Percentiles rank a stretch among this genome's conserved stretches.
Conservation (phyloP, 768 basidiomycete genomes). For the Coprinopsis sp. region DNA sequence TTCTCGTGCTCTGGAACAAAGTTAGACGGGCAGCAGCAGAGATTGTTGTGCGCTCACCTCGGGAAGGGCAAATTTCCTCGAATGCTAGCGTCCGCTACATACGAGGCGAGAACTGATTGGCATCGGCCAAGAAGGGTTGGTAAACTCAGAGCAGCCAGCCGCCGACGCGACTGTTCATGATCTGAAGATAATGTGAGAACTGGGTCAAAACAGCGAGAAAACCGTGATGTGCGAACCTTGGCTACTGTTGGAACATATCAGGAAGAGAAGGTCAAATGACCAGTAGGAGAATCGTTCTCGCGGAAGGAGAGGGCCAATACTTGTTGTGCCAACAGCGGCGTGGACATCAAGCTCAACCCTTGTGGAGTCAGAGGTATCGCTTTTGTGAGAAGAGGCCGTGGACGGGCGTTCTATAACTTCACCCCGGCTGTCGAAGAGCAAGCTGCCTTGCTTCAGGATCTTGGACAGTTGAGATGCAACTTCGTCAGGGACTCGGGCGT, state of each 20-base stretch:
- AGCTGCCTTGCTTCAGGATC: constrained; percentile 69
- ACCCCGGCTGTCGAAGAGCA: constrained; percentile 43
- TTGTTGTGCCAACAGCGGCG: constrained; percentile 55
- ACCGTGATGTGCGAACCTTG: constrained; percentile 39
- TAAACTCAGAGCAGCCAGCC: constrained; percentile 70
- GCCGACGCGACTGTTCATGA: constrained; percentile 50
- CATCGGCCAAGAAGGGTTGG: constrained; percentile 78
- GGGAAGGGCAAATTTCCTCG: constrained; percentile 89
- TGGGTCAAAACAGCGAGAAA: neutral
- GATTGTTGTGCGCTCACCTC: constrained; percentile 40
- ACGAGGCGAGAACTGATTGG: constrained; percentile 58
- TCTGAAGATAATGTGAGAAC: constrained; percentile 36
- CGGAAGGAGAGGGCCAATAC: constrained; percentile 49
- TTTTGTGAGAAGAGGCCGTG: constrained; percentile 7
- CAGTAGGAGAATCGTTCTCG: constrained; percentile 89
- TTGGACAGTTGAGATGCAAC: constrained; percentile 65
- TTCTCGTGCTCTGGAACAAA: constrained; percentile 60
- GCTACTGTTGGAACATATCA: constrained; percentile 66
- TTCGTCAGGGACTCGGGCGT: constrained; percentile 62
- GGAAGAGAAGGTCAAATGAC: constrained; percentile 85
- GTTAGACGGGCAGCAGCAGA: neutral
- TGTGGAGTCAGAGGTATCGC: constrained; percentile 4
- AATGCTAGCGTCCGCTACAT: constrained; percentile 79
- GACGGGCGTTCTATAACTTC: constrained; percentile 8
- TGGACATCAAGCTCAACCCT: constrained; percentile 27